These are phyloP conservation scores for Trichoderma pleuroti DNA, from an alignment of 2,329 filamentous ascomycete species.

Conservation along the genomic window DNA sequence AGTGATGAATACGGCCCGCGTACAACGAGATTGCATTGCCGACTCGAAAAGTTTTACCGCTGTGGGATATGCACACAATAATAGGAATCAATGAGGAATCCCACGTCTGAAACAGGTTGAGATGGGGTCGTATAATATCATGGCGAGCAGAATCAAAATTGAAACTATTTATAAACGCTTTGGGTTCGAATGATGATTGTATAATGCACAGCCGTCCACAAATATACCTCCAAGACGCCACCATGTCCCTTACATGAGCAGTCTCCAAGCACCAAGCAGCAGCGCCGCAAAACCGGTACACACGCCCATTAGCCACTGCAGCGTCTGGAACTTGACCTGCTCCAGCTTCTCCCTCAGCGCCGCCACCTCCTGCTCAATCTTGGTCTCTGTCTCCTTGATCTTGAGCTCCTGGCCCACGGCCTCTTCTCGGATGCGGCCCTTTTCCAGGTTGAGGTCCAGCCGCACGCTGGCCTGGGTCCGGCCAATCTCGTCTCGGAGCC, in stretches of 20 bases:
- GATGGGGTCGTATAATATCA: not conserved
- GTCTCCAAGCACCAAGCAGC: constrained; percentile 65
- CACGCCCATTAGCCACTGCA: constrained; percentile 96
- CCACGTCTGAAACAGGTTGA: not conserved
- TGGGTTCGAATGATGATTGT: not conserved
- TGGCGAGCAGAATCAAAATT: not conserved
- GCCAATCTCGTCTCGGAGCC: constrained; percentile 88
- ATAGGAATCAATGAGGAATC: not conserved
- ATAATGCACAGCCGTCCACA: not conserved
- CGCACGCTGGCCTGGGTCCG: constrained; percentile 90
- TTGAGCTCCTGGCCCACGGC: constrained; percentile 95
- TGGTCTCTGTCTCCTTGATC: constrained; percentile 97
- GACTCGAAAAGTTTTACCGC: not conserved
- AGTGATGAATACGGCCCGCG: not conserved
- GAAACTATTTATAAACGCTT: not conserved
- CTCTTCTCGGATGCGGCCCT: constrained; percentile 93
- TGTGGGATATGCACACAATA: not conserved
- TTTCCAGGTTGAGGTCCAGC: constrained; percentile 91
- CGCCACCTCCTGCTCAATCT: constrained; percentile 97
- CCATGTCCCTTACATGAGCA: constrained; percentile 54
- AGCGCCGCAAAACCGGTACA: constrained; percentile 65
- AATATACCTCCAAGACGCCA: not conserved
- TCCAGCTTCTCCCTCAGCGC: constrained; percentile 87
- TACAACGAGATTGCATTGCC: not conserved
- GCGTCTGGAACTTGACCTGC: constrained; percentile 94